phyloP scores from a whole-genome alignment of 1,139 yeast species.

The Taphrina confusa region DNA sequence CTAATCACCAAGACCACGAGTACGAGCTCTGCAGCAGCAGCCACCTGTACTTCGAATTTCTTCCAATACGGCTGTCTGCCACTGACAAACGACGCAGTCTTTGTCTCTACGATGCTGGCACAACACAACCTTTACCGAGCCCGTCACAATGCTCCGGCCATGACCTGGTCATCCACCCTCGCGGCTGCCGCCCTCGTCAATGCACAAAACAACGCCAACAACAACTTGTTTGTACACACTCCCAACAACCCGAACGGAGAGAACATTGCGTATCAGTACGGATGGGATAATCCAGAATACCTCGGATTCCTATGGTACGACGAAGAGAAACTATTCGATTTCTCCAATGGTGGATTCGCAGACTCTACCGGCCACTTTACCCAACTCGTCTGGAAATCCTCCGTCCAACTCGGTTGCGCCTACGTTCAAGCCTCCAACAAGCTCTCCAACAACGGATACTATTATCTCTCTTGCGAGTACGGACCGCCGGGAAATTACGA shows the following conservation, averaged over 20 bases:
- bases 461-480: slow-evolving; percentile 63
- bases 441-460: slow-evolving; percentile 45
- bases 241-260: slow-evolving; percentile 73
- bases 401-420: slow-evolving; percentile 68
- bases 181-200: slow-evolving; percentile 59
- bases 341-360: slow-evolving; percentile 47
- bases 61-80: slow-evolving; percentile 30
- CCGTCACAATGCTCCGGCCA: slow-evolving; percentile 56
- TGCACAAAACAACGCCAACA: slow-evolving; percentile 65
- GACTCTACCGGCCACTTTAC: slow-evolving; percentile 63
- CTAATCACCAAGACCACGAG: slow-evolving; percentile 34
- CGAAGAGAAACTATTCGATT: slow-evolving; percentile 61
- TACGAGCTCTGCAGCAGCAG: slow-evolving; percentile 37
- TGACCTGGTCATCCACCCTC: slow-evolving; percentile 60
- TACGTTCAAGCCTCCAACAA: slow-evolving; percentile 51
- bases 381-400: slow-evolving; percentile 68
- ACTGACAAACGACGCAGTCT: slow-evolving; percentile 40
- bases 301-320: slow-evolving; percentile 75
- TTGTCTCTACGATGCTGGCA: slow-evolving; percentile 48
- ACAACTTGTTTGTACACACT: slow-evolving; percentile 75
- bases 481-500: slow-evolving; percentile 57
- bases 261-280: slow-evolving; percentile 54
- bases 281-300: slow-evolving; percentile 48
- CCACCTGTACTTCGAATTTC: slow-evolving; percentile 40
- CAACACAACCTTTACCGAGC: slow-evolving; percentile 66